phyloP scores from a whole-genome alignment of 257 asterid genomes.

The Thymus mandschuricus region DNA sequence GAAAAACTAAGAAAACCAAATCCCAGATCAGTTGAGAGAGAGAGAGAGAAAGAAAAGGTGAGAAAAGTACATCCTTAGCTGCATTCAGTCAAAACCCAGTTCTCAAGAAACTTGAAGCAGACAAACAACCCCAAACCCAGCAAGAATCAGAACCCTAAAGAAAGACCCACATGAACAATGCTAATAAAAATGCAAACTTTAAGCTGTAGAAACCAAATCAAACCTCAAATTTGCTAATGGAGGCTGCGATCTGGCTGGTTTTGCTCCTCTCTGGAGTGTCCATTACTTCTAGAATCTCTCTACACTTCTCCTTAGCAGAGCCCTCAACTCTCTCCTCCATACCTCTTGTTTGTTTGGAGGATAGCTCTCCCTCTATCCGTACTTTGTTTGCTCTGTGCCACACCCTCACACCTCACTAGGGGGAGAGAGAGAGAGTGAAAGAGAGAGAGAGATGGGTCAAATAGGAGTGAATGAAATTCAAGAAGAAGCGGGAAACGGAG shows the following conservation, averaged over 20 bases:
- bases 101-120: conserved; percentile 15
- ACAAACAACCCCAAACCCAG: conserved; percentile 33
- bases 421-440: neutral
- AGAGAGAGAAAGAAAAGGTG: neutral
- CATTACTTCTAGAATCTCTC: conserved; percentile 61
- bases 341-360: neutral
- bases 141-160: too few relatives aligned
- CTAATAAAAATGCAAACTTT: conserved; percentile 29
- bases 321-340: conserved; percentile 41
- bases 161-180: conserved; percentile 21
- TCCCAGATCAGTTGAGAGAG: conserved; percentile 11
- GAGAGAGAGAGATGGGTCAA: conserved; percentile 36
- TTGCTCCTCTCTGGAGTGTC: conserved; percentile 88
- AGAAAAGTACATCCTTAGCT: neutral
- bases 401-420: conserved; percentile 37
- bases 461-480: conserved; percentile 50
- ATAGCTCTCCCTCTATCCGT: conserved; percentile 1
- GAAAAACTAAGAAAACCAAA: conserved; percentile 17
- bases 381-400: conserved; percentile 21
- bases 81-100: conserved; percentile 38
- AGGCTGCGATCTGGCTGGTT: conserved; percentile 66
- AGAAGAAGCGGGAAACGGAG: conserved; percentile 79
- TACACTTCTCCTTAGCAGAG: neutral
- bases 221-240: conserved; percentile 79
- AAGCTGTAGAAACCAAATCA: conserved; percentile 26